phyloP scores from a whole-genome alignment of 179 eudicot species.

The Beta macrorhiza region DNA sequence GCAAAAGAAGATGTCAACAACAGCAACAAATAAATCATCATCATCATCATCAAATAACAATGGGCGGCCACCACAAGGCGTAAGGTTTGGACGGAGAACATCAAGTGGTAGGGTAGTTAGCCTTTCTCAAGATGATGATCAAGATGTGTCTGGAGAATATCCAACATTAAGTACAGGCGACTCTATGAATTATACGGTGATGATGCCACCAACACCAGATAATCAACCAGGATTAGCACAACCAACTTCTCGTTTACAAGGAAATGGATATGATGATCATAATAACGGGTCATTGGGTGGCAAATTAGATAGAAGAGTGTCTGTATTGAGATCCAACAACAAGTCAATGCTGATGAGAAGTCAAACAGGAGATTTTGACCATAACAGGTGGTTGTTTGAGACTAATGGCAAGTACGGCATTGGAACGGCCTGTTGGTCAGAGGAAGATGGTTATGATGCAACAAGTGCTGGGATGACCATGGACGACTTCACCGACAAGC shows the following conservation, averaged over 20 bases:
- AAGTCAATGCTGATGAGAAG: conserved; percentile 77
- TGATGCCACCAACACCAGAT: conserved; percentile 81
- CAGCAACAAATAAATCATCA: background rate
- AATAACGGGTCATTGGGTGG: conserved; percentile 23
- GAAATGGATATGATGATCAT: conserved; percentile 13
- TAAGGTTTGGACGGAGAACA: conserved; percentile 53
- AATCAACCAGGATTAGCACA: conserved; percentile 45
- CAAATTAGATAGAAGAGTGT: conserved; percentile 59
- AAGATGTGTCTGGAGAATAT: conserved; percentile 49
- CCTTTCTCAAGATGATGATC: conserved; percentile 54
- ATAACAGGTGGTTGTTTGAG: conserved; percentile 87
- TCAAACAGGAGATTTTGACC: conserved; percentile 82
- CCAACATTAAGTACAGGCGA: conserved; percentile 25
- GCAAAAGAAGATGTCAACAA: no score
- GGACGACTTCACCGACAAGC: conserved; percentile 81
- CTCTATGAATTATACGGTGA: conserved; percentile 54
- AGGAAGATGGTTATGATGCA: conserved; percentile 50
- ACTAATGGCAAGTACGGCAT: conserved; percentile 85
- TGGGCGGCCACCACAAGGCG: conserved; percentile 43
- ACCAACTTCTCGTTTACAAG: conserved; percentile 17
- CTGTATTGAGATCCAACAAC: conserved; percentile 51
- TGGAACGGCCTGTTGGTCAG: conserved; percentile 85
- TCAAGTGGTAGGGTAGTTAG: conserved; percentile 55
- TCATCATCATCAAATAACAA: conserved; percentile 31
- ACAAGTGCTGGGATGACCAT: conserved; percentile 51